Percentiles rank a stretch among this genome's conserved stretches.
Evolutionary conservation across 768 basidiomycete genomes (phyloP).

Genomic region (Baorangia bicolor): DNA sequence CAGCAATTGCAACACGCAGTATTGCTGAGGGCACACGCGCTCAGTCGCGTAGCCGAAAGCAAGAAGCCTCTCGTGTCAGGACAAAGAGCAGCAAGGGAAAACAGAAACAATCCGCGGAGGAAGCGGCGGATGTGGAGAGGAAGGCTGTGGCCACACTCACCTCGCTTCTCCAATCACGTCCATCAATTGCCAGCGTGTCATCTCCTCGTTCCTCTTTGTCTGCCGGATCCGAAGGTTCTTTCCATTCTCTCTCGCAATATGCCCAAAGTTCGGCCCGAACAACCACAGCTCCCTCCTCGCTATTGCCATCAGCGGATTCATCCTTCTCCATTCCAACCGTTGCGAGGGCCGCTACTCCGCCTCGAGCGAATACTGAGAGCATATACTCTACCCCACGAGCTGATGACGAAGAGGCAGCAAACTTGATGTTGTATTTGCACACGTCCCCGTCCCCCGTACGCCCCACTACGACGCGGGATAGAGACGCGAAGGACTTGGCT

Average conservation of each 20-base stretch:
- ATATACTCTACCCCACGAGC: conserved; percentile 52
- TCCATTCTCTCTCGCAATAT: conserved; percentile 61
- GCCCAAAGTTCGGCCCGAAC: conserved; percentile 66
- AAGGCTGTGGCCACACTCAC: conserved; percentile 83
- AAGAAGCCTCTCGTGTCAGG: conserved; percentile 38
- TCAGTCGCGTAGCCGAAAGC: conserved; percentile 42
- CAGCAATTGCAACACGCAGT: conserved; percentile 34
- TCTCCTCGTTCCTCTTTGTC: conserved; percentile 72
- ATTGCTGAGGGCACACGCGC: conserved; percentile 49
- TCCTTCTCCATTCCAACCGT: conserved; percentile 31
- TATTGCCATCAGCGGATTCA: conserved; percentile 40
- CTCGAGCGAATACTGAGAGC: conserved; percentile 32
- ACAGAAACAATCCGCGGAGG: conserved; percentile 39
- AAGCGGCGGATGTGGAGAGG: conserved; percentile 60
- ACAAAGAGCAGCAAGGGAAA: conserved; percentile 49
- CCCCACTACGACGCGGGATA: conserved; percentile 45
- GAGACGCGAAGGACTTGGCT: conserved; percentile 50
- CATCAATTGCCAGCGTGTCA: conserved; percentile 58
- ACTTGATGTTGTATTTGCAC: conserved; percentile 80
- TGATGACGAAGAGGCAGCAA: conserved; percentile 78
- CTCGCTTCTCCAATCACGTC: conserved; percentile 63
- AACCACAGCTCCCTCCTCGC: conserved; percentile 39
- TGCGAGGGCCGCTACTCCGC: conserved; percentile 36
- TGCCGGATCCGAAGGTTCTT: conserved; percentile 67
- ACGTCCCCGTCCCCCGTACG: conserved; percentile 83